Evolutionary conservation across 495 filamentous ascomycete genomes (phyloP), one percentile per base, ranked within the genome.

Genomic region (Lasiosphaeria miniovina): DNA sequence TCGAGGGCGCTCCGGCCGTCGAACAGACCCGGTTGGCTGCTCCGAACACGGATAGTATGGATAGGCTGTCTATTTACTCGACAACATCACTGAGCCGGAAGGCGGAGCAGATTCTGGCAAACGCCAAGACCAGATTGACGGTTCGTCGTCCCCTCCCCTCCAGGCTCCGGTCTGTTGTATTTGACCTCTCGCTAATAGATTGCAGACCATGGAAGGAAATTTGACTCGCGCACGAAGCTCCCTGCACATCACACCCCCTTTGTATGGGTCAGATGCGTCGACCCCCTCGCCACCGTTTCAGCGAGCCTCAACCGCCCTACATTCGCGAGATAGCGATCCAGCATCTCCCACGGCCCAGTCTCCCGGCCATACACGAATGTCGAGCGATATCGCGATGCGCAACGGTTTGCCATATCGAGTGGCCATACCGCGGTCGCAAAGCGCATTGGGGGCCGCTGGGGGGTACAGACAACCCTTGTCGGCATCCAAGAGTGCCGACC

Each of bases 151-250:
- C 33, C 31, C 31, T 43, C 3, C 17, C 17, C 49, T 34, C 10
- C 49, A 38, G 10, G 32, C 36, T 32, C 17, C 49, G 14, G 40
- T 48, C 58, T 38, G 53, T 38, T 17, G 38, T 54, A 11, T 12
- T 46, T 14, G 11, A 8, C 34, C 49, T 45, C 49, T 36, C 35
- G 54, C 61, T 66, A 38, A 68, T 36, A 6, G 11, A 4, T 6
- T n/a, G 5, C 65, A 96, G 92, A 86, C 90, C 15, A 95, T 96
- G 90, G 92, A 96, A 73, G 90, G 87, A 15, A 96, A 96, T 67
- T 74, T 96, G 31, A 87, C 80, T 53, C 85, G 90, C 36, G 92
- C 91, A 24, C 85, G 92, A 55, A 88, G 84, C 56, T 86, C 90
- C 4, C 77, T 93, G 32, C 81, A 82, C 54, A 71, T 80, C n/a